Conservation (phyloP, 2,329 filamentous ascomycete genomes). For the Fusarium sarcochroum region DNA sequence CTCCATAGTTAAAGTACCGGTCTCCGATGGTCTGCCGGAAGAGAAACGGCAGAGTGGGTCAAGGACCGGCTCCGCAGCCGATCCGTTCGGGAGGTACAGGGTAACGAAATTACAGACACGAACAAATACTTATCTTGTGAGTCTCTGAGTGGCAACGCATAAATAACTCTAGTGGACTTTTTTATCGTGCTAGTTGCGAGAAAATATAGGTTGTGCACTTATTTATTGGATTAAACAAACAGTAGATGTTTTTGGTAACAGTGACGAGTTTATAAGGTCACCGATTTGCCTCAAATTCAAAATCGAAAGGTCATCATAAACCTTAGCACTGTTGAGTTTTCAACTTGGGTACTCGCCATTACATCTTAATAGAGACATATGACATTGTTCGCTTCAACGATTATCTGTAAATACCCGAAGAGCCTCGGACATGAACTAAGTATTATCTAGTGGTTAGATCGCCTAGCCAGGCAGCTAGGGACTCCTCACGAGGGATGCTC, state of each 20-base stretch:
- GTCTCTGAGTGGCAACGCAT: neutral
- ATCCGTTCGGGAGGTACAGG: slow-evolving; percentile 6
- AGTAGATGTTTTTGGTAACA: no score
- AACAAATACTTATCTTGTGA: neutral
- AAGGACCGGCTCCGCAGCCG: slow-evolving; percentile 3
- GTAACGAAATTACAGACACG: neutral
- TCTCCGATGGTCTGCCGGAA: slow-evolving; percentile 2
- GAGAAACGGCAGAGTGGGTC: slow-evolving; percentile 3
- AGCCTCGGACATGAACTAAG: neutral
- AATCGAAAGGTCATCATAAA: no score
- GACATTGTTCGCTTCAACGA: no score
- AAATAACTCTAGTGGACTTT: neutral
- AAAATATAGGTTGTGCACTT: no score
- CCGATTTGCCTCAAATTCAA: no score
- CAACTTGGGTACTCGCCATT: no score
- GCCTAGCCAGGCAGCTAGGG: neutral
- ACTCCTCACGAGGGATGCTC: slow-evolving; percentile 18
- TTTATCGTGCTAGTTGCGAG: no score
- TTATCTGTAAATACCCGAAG: neutral
- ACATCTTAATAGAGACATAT: no score
- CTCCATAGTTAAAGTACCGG: neutral
- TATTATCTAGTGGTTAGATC: neutral
- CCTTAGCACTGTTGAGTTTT: no score
- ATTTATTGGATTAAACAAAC: no score
- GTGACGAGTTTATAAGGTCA: no score